Conservation (phyloP, 2,329 filamentous ascomycete genomes). For the Penicillium concentricum region DNA sequence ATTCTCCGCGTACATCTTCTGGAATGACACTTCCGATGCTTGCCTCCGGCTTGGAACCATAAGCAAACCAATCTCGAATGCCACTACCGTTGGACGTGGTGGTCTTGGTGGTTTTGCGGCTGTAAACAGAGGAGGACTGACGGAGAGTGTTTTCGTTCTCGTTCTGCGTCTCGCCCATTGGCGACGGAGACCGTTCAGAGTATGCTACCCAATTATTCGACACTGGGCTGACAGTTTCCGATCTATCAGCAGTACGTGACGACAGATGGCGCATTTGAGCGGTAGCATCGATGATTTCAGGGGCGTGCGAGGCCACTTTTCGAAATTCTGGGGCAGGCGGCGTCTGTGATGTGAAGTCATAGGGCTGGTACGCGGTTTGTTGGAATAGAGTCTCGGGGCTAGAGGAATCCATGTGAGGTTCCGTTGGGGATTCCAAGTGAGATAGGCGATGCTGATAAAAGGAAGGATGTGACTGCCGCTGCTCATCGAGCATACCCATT, state of each 20-base stretch:
- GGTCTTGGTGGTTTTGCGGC: constrained; percentile 26
- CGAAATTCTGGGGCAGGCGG: constrained; percentile 28
- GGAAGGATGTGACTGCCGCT: constrained; percentile 50
- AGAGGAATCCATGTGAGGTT: constrained; percentile 23
- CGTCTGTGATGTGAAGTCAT: constrained; percentile 28
- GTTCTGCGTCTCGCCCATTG: constrained; percentile 22
- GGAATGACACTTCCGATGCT: constrained; percentile 31
- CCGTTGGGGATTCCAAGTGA: constrained; percentile 29
- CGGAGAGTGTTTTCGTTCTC: constrained; percentile 25
- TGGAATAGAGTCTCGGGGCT: constrained; percentile 33
- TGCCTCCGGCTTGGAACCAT: constrained; percentile 30
- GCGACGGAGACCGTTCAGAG: constrained; percentile 34
- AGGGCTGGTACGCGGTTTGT: constrained; percentile 28
- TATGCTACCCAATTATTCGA: constrained; percentile 46
- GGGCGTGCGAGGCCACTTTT: constrained; percentile 27
- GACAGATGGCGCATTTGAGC: constrained; percentile 31
- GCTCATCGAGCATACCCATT: constrained; percentile 48
- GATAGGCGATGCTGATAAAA: constrained; percentile 41
- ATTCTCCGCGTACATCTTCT: constrained; percentile 38
- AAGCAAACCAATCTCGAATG: constrained; percentile 36
- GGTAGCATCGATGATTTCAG: constrained; percentile 34
- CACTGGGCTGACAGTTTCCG: constrained; percentile 36
- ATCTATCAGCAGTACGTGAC: constrained; percentile 28
- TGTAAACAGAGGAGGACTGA: constrained; percentile 37
- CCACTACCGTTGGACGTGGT: constrained; percentile 26